phyloP scores from a whole-genome alignment of 2,329 filamentous ascomycete species.

The Colletotrichum ledebouriae region DNA sequence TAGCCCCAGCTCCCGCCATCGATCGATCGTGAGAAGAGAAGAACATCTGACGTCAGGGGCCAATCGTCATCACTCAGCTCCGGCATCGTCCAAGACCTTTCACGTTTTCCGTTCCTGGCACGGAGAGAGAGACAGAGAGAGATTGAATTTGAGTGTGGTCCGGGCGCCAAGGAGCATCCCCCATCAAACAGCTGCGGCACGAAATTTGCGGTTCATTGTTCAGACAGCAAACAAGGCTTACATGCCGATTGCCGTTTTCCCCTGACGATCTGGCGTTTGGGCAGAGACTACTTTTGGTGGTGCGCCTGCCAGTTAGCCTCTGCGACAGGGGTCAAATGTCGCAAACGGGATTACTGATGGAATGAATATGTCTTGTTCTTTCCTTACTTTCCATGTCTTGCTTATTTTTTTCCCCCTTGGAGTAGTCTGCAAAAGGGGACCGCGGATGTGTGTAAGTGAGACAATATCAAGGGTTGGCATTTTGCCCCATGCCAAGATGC shows the following conservation, averaged over 20 bases:
- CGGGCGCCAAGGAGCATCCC: conserved; percentile 9
- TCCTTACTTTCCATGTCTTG: conserved; percentile 3
- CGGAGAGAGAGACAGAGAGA: background rate
- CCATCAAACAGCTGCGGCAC: background rate
- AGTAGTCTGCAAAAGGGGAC: background rate
- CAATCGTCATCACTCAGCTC: background rate
- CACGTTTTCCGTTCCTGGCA: background rate
- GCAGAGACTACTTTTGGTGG: conserved; percentile 22
- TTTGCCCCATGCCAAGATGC: conserved; percentile 12
- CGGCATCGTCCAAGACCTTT: background rate
- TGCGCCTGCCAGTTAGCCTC: conserved; percentile 28
- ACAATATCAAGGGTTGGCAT: background rate
- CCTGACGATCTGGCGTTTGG: conserved; percentile 35
- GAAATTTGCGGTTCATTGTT: background rate
- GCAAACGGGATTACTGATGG: conserved; percentile 12
- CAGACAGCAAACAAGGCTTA: too few species aligned
- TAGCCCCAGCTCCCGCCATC: background rate
- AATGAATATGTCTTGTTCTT: conserved; percentile 18
- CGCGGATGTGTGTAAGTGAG: background rate
- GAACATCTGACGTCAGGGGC: conserved; percentile 1
- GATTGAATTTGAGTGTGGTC: conserved; percentile 35
- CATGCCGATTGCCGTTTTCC: background rate
- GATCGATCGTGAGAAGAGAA: conserved; percentile 9
- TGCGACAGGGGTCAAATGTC: conserved; percentile 29
- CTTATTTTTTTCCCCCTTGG: background rate